Base-by-base conservation (phyloP, 2,329 filamentous ascomycete species). In the Chaetothyriales sp. region DNA sequence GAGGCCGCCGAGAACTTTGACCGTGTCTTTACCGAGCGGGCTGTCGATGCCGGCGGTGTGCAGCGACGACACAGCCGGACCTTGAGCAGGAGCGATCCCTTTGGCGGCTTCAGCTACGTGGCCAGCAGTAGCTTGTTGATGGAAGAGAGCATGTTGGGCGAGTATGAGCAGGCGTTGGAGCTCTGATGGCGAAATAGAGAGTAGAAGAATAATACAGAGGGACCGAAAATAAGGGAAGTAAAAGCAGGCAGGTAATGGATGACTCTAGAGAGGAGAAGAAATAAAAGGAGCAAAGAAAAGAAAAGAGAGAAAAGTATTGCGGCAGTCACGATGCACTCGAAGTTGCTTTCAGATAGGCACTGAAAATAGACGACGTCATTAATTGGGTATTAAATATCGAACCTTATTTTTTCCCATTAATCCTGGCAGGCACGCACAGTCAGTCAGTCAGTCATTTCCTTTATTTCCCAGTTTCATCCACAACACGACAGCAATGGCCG, bases 1-100 rank as follows among this genome's bases (percentile, higher is more conserved):
- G 89, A 93, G 65, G 74, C 95, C 45, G 92, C 92, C 0, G 93
- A 98, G 76, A 98, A 98, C 69, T 98, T 98, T 68, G 79, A 85
- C 0, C 73, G 75, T n/a, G 88, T 95, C 64, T 98, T 98, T 65
- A 98, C 90, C 0, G 81, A 58, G 46, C 52, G 58, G 26, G 50
- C 43, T 50, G 53, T 54, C 49, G 58, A 60, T 43, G 51, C 54
- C 10, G 32, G 32, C 32, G 32, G 32, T 39, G 48, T 55, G 46
- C 53, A 60, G 22, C 53, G 56, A 26, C 48, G 55, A 46, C 58
- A 59, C 19, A 57, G 50, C 44, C 47, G 60, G 5, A 43, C 55
- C 46, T 53, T 56, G 32, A 52, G 60, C 43, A 67, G 66, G 43
- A 61, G 59, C 25, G 65, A 73, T 55, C 68, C 67, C 0, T 73